Percentiles rank a stretch among this genome's conserved stretches.
Evolutionary conservation across 176 grass and related monocot genomes (phyloP).

Genomic region (Hyparrhenia diplandra): DNA sequence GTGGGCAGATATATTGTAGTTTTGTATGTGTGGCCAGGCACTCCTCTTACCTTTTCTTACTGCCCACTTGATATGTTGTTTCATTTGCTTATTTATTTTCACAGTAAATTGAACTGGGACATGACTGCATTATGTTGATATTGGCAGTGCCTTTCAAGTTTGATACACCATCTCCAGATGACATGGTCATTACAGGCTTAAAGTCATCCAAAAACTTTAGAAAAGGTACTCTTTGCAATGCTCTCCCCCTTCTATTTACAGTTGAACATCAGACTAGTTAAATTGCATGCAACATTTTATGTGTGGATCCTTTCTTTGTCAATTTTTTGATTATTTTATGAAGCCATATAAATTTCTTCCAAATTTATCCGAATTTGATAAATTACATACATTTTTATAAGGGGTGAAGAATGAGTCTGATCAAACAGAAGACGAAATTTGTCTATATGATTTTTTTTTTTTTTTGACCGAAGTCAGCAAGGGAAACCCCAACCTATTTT

Average conservation of each 20-base stretch:
- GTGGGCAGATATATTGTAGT: neutral
- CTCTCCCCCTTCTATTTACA: neutral
- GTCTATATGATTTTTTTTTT: neutral
- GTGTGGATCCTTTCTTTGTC: neutral
- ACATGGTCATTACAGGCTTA: constrained; percentile 65
- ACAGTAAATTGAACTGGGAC: constrained; percentile 17
- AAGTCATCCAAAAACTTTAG: constrained; percentile 46
- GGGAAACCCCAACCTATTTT: no score
- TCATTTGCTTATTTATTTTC: neutral
- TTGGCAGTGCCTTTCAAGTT: constrained; percentile 88
- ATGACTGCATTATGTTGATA: constrained; percentile 34
- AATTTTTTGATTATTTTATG: neutral
- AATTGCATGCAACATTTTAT: neutral
- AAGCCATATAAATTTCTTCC: neutral
- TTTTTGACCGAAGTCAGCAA: no score
- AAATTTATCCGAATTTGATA: neutral
- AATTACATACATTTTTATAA: neutral
- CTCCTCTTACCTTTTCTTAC: neutral
- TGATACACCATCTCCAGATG: constrained; percentile 83
- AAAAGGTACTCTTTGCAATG: constrained; percentile 46
- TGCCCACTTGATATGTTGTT: neutral
- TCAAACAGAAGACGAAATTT: neutral
- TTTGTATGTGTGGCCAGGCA: neutral
- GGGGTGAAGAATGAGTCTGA: neutral
- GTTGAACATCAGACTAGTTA: neutral